Conservation (phyloP, 495 filamentous ascomycete genomes). For the Chaetomium tenue region DNA sequence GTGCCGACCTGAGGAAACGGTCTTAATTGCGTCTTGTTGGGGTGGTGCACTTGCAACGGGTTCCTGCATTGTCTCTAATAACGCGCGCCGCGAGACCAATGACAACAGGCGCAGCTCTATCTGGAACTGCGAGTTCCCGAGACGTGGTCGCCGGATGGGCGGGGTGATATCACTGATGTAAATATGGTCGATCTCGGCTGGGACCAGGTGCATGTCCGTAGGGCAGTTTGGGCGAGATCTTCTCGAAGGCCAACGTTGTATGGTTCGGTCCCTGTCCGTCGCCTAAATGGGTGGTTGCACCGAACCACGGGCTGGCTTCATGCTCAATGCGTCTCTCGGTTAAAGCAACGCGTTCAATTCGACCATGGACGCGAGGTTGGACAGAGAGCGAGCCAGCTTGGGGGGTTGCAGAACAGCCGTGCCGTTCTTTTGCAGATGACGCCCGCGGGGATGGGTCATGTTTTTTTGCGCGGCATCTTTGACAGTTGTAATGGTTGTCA, state of each 20-base stretch:
- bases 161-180: background rate
- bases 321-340: conserved; percentile 1
- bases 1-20: too few relatives aligned
- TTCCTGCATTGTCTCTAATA: background rate
- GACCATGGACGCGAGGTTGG: conserved; percentile 4
- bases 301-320: background rate
- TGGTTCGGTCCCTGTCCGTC: background rate
- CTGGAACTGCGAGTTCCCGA: conserved; percentile 2
- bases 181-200: background rate
- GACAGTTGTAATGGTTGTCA: background rate
- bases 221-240: background rate
- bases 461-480: background rate
- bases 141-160: background rate
- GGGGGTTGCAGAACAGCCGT: background rate
- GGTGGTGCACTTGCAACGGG: background rate
- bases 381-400: background rate
- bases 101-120: background rate
- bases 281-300: background rate
- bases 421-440: conserved; percentile 1
- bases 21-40: too few relatives aligned
- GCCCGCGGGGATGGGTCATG: background rate
- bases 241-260: background rate
- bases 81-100: background rate
- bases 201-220: background rate
- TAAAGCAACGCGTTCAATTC: background rate